A percentile compares a stretch with the other conserved stretches of the same genome.
These are phyloP conservation scores for Psilocybe subaeruginosa DNA, from an alignment of 768 basidiomycete genomes.

Conservation along the genomic window DNA sequence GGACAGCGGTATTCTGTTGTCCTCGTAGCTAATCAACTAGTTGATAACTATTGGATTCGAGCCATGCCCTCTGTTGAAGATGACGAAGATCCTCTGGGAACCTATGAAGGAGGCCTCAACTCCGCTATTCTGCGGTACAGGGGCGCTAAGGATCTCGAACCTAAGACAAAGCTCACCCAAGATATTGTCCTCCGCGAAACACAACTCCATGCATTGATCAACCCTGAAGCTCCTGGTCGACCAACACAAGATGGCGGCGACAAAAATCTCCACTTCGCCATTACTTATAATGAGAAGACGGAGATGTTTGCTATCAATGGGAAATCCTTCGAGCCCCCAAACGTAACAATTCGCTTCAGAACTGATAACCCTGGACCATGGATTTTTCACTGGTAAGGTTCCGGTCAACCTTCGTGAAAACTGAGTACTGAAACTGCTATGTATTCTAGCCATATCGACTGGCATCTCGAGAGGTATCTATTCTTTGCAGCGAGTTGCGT, in stretches of 20 bases:
- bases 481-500: neutral
- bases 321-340: conserved; percentile 32
- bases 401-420: neutral
- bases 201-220: conserved; percentile 33
- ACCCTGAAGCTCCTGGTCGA: conserved; percentile 32
- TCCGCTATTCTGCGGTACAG: conserved; percentile 54
- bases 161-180: conserved; percentile 30
- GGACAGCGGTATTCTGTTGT: conserved; percentile 38
- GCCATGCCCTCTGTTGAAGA: conserved; percentile 27
- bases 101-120: conserved; percentile 33
- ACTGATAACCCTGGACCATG: conserved; percentile 57
- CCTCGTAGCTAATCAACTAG: conserved; percentile 20
- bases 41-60: conserved; percentile 29
- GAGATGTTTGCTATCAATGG: conserved; percentile 36
- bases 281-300: conserved; percentile 30
- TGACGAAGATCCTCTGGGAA: neutral
- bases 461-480: conserved; percentile 45
- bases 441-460: conserved; percentile 49
- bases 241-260: conserved; percentile 42
- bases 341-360: conserved; percentile 49
- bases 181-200: conserved; percentile 36
- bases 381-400: conserved; percentile 49
- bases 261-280: conserved; percentile 38
- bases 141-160: conserved; percentile 46
- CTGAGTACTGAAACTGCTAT: neutral